Conservation (phyloP, 1,284 basidiomycete genomes). For the Bothia castanella region DNA sequence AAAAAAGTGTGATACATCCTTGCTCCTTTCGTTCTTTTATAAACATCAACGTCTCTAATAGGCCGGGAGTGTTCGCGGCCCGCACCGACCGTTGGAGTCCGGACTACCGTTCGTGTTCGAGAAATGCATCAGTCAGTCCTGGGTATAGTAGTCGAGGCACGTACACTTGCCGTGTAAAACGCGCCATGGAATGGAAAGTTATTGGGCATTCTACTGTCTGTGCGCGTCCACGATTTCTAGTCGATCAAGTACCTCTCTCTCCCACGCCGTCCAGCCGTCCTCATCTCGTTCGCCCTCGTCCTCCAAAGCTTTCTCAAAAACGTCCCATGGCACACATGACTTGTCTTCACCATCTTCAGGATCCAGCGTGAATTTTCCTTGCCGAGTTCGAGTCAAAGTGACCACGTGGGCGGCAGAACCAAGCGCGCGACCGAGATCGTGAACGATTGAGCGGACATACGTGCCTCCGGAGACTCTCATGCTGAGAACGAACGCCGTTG, state of each 20-base stretch:
- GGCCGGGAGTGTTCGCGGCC: not conserved
- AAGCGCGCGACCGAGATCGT: constrained; percentile 81
- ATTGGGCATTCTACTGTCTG: constrained; percentile 15
- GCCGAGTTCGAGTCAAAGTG: constrained; percentile 78
- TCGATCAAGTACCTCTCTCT: constrained; percentile 60
- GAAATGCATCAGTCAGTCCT: not conserved
- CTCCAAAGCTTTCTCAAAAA: constrained; percentile 65
- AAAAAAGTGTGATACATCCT: not conserved
- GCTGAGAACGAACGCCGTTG: constrained; percentile 80
- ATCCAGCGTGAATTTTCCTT: constrained; percentile 72
- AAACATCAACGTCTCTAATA: too few species aligned
- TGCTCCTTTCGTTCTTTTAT: too few species aligned
- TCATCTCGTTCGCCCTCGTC: constrained; percentile 52
- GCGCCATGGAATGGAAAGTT: not conserved
- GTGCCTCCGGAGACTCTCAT: constrained; percentile 96
- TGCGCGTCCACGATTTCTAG: constrained; percentile 51
- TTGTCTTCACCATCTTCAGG: constrained; percentile 35
- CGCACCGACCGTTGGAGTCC: not conserved
- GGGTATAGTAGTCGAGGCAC: not conserved
- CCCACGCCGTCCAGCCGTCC: constrained; percentile 70
- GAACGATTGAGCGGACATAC: constrained; percentile 91
- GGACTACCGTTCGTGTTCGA: not conserved
- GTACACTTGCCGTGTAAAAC: not conserved
- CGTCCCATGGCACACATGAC: constrained; percentile 73
- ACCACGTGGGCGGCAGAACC: constrained; percentile 90